Base-by-base conservation (phyloP, 306 rosid genomes). In the Vigna nakashimae region DNA sequence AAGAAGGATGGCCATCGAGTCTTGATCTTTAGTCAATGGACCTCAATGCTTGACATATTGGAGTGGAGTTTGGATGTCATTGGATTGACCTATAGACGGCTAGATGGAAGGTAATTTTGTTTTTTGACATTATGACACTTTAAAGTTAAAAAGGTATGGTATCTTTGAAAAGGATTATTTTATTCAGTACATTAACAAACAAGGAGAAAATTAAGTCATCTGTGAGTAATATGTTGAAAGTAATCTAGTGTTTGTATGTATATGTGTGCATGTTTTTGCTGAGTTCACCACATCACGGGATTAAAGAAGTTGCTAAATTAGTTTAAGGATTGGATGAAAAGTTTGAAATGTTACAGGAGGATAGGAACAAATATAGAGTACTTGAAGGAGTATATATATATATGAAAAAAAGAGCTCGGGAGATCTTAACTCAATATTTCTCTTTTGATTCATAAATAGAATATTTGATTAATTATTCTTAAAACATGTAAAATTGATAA, bases 61-160 rank as follows among this genome's bases (percentile, higher is more conserved):
- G 98, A 95, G 85, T 95, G 98, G 98, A 82, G 88, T 52, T 89
- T 95, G 86, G 97, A 95, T 84, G 98, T 95, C 87, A 86, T 92
- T 79, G 98, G 98, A 65, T 80, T 95, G 62, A 87, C 91, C 65
- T 95, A 95, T 65, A 92, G 80, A 82, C 93, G 98, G 48, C 98
- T 95, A 50, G 98, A 95, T 89, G 98, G 98, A 87, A 95, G 98
- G 98, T 92, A 92, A 20, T 17, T 26, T 38, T 78, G 2, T 81
- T 64, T 67, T 49, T 26, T 65, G 18, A 30, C 30, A 20, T 77
- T 62, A 42, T 49, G 40, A 45, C n/a, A 3, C 58, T 9, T 58
- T 59, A 67, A 13, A 13, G 42, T 45, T 22, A 32, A 24, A 32
- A 65, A 18, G 71, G 26, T 71, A 32, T 64, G 30, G 24, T 51